Conservation (phyloP, 352 stramenopile genomes). For the Globisporangium cederbergense region DNA sequence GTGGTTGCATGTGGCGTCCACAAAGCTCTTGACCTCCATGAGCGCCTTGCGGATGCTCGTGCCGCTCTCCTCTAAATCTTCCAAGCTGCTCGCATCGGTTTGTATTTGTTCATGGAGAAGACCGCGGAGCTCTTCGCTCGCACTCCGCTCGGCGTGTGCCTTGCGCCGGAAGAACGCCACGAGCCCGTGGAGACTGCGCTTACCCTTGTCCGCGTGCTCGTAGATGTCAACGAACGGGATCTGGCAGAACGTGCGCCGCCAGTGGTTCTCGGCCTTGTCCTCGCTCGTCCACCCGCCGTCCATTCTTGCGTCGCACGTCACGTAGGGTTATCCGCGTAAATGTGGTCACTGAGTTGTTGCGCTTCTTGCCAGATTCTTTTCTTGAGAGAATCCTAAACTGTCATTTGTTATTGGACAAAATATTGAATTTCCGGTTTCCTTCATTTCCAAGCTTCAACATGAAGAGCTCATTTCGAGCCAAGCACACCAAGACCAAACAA, state of each 20-base stretch:
- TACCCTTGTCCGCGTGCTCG: conserved; percentile 72
- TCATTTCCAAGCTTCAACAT: not conserved
- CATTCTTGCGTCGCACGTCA: conserved; percentile 7
- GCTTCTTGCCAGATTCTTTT: not conserved
- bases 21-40: conserved; percentile 56
- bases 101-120: conserved; percentile 31
- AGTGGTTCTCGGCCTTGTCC: conserved; percentile 77
- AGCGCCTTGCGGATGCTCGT: conserved; percentile 62
- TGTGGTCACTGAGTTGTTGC: not conserved
- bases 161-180: conserved; percentile 73
- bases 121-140: conserved; percentile 58
- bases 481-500: not conserved
- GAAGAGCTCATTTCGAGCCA: not conserved
- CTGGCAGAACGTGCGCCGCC: conserved; percentile 85
- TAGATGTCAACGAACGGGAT: conserved; percentile 79
- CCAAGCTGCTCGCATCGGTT: conserved; percentile 26
- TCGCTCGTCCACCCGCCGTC: conserved; percentile 35
- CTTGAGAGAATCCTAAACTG: not conserved
- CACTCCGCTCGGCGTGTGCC: conserved; percentile 53
- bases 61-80: conserved; percentile 63
- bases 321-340: not conserved
- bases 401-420: not conserved
- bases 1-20: conserved; percentile 58
- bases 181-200: conserved; percentile 65
- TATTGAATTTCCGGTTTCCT: not conserved